Percentiles rank a stretch among this genome's conserved stretches.
phyloP scores from a whole-genome alignment of 495 filamentous ascomycete species.

The Parathielavia appendiculata region DNA sequence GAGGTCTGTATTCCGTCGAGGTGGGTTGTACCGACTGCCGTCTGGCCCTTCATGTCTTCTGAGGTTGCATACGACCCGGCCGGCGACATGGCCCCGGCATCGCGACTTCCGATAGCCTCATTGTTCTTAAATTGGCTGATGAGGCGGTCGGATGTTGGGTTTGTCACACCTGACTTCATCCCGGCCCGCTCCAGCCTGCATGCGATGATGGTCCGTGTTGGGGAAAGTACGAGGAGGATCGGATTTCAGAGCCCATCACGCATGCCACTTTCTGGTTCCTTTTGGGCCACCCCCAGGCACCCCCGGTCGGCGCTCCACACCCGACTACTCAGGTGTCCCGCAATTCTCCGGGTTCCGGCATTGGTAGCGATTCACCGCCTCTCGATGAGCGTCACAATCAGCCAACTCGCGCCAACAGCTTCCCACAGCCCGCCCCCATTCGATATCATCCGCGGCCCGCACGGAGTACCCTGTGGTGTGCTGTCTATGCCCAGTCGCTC shows the following conservation, averaged over 20 bases:
- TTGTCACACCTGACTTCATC: neutral
- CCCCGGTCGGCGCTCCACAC: slow-evolving; percentile 8
- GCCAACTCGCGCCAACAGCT: neutral
- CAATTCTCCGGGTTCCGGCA: slow-evolving; percentile 18
- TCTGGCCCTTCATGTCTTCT: neutral
- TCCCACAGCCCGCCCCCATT: neutral
- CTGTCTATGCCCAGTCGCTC: neutral
- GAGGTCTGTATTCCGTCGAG: neutral
- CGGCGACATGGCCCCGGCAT: neutral
- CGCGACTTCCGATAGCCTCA: neutral
- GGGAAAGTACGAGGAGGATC: slow-evolving; percentile 3
- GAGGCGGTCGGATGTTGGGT: neutral
- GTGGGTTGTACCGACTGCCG: neutral
- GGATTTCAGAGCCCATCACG: neutral
- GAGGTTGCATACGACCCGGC: neutral
- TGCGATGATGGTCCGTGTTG: neutral
- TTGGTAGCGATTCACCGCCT: slow-evolving; percentile 17
- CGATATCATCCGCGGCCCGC: slow-evolving; percentile 3
- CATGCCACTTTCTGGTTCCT: neutral
- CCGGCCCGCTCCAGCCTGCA: slow-evolving; percentile 2
- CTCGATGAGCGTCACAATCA: slow-evolving; percentile 3
- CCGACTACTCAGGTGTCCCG: slow-evolving; percentile 10
- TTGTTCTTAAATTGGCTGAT: neutral
- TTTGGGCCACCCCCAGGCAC: neutral
- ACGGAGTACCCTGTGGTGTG: neutral